phyloP scores from a whole-genome alignment of 805 yeast species.

The Myxozyma vanderwaltii region DNA sequence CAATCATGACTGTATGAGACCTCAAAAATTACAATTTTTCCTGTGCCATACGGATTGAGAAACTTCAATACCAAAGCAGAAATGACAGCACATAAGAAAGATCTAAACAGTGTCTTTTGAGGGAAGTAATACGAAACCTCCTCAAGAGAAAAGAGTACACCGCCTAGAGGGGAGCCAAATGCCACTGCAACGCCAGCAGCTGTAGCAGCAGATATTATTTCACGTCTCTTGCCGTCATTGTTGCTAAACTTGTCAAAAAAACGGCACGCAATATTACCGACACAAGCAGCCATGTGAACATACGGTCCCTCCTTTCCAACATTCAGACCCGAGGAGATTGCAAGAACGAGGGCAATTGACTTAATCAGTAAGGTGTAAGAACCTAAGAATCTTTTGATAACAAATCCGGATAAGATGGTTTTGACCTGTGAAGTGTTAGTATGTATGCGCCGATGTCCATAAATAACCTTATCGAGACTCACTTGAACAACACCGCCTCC shows the following conservation, averaged over 20 bases:
- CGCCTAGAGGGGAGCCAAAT: slow-evolving; percentile 63
- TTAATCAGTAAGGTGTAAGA: slow-evolving; percentile 54
- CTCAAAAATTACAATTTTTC: slow-evolving; percentile 58
- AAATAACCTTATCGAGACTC: background rate
- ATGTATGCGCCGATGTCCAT: background rate
- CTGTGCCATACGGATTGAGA: slow-evolving; percentile 61
- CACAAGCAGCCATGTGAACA: slow-evolving; percentile 61
- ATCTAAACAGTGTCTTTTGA: slow-evolving; percentile 55
- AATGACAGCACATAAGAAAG: slow-evolving; percentile 58
- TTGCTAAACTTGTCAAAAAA: slow-evolving; percentile 49
- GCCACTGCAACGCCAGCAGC: slow-evolving; percentile 63
- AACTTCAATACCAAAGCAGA: slow-evolving; percentile 56
- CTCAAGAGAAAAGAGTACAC: slow-evolving; percentile 58
- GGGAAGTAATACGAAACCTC: slow-evolving; percentile 60
- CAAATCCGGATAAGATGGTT: slow-evolving; percentile 60
- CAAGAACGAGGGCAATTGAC: slow-evolving; percentile 51
- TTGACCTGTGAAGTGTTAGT: slow-evolving; percentile 41
- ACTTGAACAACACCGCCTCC: slow-evolving; percentile 66
- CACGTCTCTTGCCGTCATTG: slow-evolving; percentile 56
- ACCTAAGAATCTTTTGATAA: slow-evolving; percentile 57
- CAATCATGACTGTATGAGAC: slow-evolving; percentile 55
- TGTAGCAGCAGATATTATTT: slow-evolving; percentile 58
- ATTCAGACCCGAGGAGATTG: slow-evolving; percentile 60
- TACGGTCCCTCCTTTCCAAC: slow-evolving; percentile 66
- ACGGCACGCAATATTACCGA: slow-evolving; percentile 57